Conservation (phyloP, 495 filamentous ascomycete genomes). For the Neurospora terricola region DNA sequence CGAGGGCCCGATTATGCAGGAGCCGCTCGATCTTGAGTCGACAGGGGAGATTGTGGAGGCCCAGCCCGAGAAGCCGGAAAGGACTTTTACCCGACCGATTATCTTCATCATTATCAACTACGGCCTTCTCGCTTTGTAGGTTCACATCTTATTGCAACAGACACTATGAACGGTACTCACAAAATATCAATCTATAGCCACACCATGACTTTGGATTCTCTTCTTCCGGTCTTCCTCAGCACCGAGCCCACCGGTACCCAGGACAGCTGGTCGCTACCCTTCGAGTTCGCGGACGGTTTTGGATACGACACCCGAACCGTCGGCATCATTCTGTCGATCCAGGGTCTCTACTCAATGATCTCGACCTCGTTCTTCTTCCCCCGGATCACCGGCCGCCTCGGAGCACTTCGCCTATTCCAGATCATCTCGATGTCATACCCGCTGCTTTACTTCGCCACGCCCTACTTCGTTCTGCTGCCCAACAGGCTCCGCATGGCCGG, state of each 20-base stretch:
- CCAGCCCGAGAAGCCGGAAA: conserved; percentile 15
- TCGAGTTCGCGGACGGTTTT: conserved; percentile 84
- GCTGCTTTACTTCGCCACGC: conserved; percentile 76
- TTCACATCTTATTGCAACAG: conserved; percentile 10
- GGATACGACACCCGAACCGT: conserved; percentile 71
- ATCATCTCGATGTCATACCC: conserved; percentile 73
- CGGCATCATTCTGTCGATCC: conserved; percentile 75
- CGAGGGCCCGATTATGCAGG: not conserved
- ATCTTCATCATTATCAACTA: conserved; percentile 76
- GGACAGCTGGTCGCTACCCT: conserved; percentile 47
- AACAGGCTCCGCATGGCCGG: conserved; percentile 56
- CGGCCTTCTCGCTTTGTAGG: conserved; percentile 92
- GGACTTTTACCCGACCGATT: conserved; percentile 67
- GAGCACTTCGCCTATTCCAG: conserved; percentile 69
- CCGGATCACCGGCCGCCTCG: conserved; percentile 57
- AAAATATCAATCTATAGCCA: conserved; percentile 24
- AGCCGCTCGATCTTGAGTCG: conserved; percentile 9
- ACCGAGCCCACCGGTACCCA: conserved; percentile 45
- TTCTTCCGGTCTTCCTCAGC: conserved; percentile 86
- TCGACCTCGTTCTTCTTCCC: conserved; percentile 79
- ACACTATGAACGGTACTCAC: conserved; percentile 1
- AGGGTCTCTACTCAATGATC: conserved; percentile 83
- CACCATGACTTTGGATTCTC: conserved; percentile 90
- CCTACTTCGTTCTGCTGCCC: conserved; percentile 82
- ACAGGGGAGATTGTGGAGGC: not conserved